Base-by-base conservation (phyloP, 179 eudicot species). In the Camellia oleifera region DNA sequence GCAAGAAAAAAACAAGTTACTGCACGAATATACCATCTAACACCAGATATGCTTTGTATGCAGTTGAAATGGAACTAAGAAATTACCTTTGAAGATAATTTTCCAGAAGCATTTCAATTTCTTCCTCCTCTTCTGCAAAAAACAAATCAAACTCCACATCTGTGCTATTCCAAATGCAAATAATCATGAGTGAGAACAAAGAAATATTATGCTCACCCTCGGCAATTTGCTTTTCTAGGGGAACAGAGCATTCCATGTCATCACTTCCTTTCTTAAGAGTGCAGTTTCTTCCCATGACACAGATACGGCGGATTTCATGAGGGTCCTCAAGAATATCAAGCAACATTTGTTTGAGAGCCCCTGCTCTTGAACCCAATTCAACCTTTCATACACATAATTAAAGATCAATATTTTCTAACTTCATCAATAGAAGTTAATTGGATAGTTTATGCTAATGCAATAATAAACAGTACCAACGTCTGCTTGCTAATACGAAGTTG, bases 21-120 rank as follows among this genome's bases (percentile, higher is more conserved):
- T 56, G 18, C 67, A 40, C 66, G 7, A 45, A 53, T 32, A 32
- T n/a, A 18, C 13, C 65, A 42, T 44, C 54, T 45, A 12, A 26
- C 20, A 69, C 23, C 14, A 46, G 8, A 75, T 26, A 5, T 73
- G 58, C 23, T 14, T 17, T 69, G 15, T 5, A 53, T 23, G 60
- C 4, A 80, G 26, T 20, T 46, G 10, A 80, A 80, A 44, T 3
- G 76, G 63, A 71, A 64, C 57, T 15, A 53, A 14, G 50, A 63
- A 60, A 80, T 60, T 56, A 96, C 99, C 99, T 91, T 70, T 96
- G 99, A 77, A 96, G 98, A 86, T 92, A 96, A 64, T 96, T 96
- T 84, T 96, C 99, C 82, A 96, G 83, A 26, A 96, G 97, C 99
- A 96, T 96, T 89, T 96, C 99, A 81, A 96, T 96, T 88, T 96